phyloP scores from a whole-genome alignment of 176 grass and related monocot species.

The Cocos nucifera region DNA sequence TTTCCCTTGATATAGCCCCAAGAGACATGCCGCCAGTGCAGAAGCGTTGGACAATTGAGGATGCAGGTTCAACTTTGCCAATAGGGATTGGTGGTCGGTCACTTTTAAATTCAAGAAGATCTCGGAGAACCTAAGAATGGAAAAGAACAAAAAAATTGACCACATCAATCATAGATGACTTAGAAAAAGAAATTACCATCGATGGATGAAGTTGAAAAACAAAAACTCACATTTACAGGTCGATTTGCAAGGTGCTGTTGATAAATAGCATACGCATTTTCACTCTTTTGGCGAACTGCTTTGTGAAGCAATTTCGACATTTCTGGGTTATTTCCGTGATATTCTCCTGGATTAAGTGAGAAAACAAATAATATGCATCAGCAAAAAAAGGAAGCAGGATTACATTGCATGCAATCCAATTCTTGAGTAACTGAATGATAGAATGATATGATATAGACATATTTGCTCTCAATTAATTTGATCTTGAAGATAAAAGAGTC shows the following conservation, averaged over 20 bases:
- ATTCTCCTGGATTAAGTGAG: slow-evolving; percentile 55
- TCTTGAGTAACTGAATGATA: no score
- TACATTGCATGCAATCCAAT: no score
- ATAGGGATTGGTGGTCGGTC: slow-evolving; percentile 70
- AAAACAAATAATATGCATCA: background rate
- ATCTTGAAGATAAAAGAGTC: no score
- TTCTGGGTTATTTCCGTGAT: slow-evolving; percentile 99
- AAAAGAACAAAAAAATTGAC: slow-evolving; percentile 2
- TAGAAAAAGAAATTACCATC: background rate
- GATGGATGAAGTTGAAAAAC: slow-evolving; percentile 16
- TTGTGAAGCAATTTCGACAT: slow-evolving; percentile 99
- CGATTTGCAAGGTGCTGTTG: slow-evolving; percentile 98
- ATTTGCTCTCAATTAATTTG: no score
- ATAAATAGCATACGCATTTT: slow-evolving; percentile 91
- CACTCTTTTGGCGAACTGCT: slow-evolving; percentile 88
- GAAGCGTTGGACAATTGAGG: slow-evolving; percentile 87
- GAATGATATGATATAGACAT: background rate
- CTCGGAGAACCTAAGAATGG: slow-evolving; percentile 72
- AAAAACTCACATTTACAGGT: slow-evolving; percentile 81
- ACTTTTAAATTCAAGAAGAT: slow-evolving; percentile 95
- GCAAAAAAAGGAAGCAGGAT: no score
- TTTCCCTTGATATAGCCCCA: slow-evolving; percentile 98
- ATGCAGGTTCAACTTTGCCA: slow-evolving; percentile 91
- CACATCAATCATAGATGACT: no score
- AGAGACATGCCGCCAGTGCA: slow-evolving; percentile 99